Evolutionary conservation across 2,329 filamentous ascomycete species (phyloP).

Genomic region (Escovopsis weberi): DNA sequence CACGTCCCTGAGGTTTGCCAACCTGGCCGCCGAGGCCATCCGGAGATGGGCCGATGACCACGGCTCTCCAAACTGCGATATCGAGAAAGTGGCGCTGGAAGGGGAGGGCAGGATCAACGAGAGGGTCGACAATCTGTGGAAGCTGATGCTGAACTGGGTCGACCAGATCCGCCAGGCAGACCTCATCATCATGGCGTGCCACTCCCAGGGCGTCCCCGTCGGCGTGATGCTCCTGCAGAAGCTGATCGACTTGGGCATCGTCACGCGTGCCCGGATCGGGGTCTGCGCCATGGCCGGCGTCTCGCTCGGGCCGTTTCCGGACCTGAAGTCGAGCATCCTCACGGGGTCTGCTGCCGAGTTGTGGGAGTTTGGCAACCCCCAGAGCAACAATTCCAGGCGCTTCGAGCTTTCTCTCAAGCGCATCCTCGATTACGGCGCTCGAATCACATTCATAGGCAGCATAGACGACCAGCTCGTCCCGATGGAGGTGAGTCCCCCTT

Average conservation of each 20-base stretch:
- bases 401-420: constrained; percentile 64
- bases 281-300: constrained; percentile 87
- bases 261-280: constrained; percentile 63
- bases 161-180: constrained; percentile 79
- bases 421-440: constrained; percentile 63
- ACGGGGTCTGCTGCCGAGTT: constrained; percentile 86
- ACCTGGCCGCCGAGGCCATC: constrained; percentile 71
- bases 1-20: constrained; percentile 86
- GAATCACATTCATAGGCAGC: constrained; percentile 79
- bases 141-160: constrained; percentile 85
- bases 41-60: constrained; percentile 64
- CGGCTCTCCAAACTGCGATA: constrained; percentile 60
- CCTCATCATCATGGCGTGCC: constrained; percentile 81
- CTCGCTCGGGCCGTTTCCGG: constrained; percentile 80
- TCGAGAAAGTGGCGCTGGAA: constrained; percentile 89
- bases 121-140: constrained; percentile 85
- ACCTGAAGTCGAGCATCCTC: constrained; percentile 79
- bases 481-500: constrained; percentile 49
- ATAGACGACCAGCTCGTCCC: constrained; percentile 96
- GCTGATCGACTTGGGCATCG: constrained; percentile 76
- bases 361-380: constrained; percentile 79
- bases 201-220: constrained; percentile 92
- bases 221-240: constrained; percentile 86
- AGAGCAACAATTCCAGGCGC: constrained; percentile 67
- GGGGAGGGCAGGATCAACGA: constrained; percentile 87